These are phyloP conservation scores for Sistotremastrum suecicum DNA, from an alignment of 768 basidiomycete genomes.

Conservation along the genomic window DNA sequence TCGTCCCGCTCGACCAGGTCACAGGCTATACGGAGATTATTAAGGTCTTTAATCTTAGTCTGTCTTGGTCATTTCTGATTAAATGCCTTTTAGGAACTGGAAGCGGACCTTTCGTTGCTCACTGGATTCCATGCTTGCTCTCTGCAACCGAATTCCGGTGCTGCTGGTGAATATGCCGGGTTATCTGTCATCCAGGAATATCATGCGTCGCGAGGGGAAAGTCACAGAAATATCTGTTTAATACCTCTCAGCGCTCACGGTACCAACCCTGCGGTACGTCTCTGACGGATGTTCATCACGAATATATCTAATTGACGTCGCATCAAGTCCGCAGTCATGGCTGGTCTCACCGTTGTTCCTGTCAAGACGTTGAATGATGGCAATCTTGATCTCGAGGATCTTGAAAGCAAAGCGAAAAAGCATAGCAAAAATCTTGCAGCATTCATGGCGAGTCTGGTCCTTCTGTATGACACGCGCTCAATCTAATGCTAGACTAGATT, in stretches of 20 bases:
- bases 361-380: constrained; percentile 83
- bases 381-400: constrained; percentile 77
- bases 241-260: constrained; percentile 96
- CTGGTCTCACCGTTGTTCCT: constrained; percentile 91
- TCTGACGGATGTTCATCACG: neutral
- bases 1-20: constrained; percentile 81
- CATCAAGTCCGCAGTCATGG: constrained; percentile 87
- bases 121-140: constrained; percentile 96
- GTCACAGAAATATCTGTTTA: constrained; percentile 77
- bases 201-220: constrained; percentile 78
- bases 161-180: constrained; percentile 96
- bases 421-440: constrained; percentile 88
- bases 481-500: constrained; percentile 36
- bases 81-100: constrained; percentile 55
- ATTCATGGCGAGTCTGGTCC: constrained; percentile 58
- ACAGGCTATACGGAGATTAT: constrained; percentile 76
- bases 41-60: constrained; percentile 29
- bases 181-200: constrained; percentile 89
- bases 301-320: constrained; percentile 7
- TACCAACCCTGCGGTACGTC: constrained; percentile 87
- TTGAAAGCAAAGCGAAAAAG: constrained; percentile 75
- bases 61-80: neutral
- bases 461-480: neutral
- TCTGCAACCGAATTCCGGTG: constrained; percentile 98
- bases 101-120: constrained; percentile 79